Evolutionary conservation across 2,329 filamentous ascomycete species (phyloP).

Genomic region (Xylaria sp.): DNA sequence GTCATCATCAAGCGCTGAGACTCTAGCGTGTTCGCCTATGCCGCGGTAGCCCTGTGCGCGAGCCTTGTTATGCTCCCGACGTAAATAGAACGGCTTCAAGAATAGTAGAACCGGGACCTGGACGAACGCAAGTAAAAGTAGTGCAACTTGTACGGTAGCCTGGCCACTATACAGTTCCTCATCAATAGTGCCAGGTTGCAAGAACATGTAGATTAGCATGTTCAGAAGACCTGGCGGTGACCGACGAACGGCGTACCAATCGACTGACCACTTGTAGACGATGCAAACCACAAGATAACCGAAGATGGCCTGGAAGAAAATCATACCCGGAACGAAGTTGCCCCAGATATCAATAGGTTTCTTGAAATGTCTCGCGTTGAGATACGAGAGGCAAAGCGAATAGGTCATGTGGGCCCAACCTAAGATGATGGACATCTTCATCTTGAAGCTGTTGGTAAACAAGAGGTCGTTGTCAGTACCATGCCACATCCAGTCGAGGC

Average conservation of each 20-base stretch:
- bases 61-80: constrained; percentile 91
- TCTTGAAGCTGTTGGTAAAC: constrained; percentile 99
- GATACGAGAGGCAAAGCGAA: constrained; percentile 89
- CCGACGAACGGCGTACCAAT: constrained; percentile 76
- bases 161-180: constrained; percentile 84
- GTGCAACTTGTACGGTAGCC: constrained; percentile 75
- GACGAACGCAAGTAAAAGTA: constrained; percentile 82
- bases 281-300: constrained; percentile 95
- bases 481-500: constrained; percentile 96
- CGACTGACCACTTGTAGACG: constrained; percentile 94
- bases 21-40: constrained; percentile 86
- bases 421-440: constrained; percentile 98
- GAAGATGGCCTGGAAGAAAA: constrained; percentile 99
- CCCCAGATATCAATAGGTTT: constrained; percentile 95
- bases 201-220: constrained; percentile 99
- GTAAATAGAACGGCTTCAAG: constrained; percentile 94
- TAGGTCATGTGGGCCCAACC: constrained; percentile 99
- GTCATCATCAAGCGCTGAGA: constrained; percentile 90
- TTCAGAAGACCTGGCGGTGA: constrained; percentile 90
- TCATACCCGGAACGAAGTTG: constrained; percentile 97
- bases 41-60: constrained; percentile 90
- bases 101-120: constrained; percentile 94
- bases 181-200: constrained; percentile 80
- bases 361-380: constrained; percentile 96
- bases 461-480: constrained; percentile 93